Conservation (phyloP, 2,329 filamentous ascomycete genomes). For the Aurifilum marmelostoma region DNA sequence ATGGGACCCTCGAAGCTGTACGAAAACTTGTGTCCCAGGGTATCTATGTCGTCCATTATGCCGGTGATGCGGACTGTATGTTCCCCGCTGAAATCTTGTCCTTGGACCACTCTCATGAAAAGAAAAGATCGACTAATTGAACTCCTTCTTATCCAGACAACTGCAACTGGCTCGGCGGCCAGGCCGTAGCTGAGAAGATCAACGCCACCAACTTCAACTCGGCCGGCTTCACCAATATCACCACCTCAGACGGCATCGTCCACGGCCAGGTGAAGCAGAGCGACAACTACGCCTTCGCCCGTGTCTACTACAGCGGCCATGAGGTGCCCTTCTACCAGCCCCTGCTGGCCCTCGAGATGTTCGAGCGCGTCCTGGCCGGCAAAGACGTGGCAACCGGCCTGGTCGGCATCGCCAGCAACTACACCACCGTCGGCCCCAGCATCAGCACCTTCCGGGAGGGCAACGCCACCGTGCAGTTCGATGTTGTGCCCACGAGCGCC, state of each 20-base stretch:
- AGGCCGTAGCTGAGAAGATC: constrained; percentile 21
- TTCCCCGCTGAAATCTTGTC: neutral
- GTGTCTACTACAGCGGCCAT: constrained; percentile 48
- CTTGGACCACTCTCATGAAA: neutral
- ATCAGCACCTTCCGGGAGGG: constrained; percentile 51
- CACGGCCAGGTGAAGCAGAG: constrained; percentile 48
- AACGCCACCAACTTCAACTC: constrained; percentile 38
- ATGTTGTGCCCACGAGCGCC: constrained; percentile 36
- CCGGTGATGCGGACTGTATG: constrained; percentile 27
- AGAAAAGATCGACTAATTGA: neutral
- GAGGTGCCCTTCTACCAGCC: constrained; percentile 59
- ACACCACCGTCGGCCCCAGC: constrained; percentile 44
- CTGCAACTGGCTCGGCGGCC: constrained; percentile 27
- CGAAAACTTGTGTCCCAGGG: constrained; percentile 18
- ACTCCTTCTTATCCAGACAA: constrained; percentile 1
- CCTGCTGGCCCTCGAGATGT: constrained; percentile 50
- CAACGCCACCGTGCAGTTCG: constrained; percentile 41
- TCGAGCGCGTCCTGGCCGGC: constrained; percentile 51
- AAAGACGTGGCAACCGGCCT: constrained; percentile 55
- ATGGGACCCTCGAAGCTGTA: constrained; percentile 21
- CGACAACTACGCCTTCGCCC: constrained; percentile 52
- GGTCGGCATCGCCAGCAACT: constrained; percentile 43
- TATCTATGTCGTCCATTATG: constrained; percentile 21
- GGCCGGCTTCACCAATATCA: constrained; percentile 35
- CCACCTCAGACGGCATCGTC: constrained; percentile 40